Evolutionary conservation across 495 filamentous ascomycete species (phyloP).

Genomic region (Oleoguttula mirabilis): DNA sequence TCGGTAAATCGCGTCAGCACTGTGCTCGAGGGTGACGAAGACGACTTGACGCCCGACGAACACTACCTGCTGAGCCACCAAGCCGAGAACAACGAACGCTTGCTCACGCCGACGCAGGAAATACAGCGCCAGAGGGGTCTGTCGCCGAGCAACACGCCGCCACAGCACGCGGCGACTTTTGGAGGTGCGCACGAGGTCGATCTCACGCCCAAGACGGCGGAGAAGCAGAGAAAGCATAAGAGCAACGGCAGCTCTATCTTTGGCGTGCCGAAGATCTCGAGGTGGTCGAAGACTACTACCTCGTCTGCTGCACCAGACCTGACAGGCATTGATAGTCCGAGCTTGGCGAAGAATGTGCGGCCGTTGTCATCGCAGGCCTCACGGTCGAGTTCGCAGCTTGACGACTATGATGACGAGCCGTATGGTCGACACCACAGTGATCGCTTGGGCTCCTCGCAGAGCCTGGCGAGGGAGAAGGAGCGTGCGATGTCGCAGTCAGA

Average conservation of each 20-base stretch:
- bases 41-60: slow-evolving; percentile 25
- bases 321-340: slow-evolving; percentile 30
- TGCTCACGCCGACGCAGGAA: slow-evolving; percentile 34
- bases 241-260: slow-evolving; percentile 80
- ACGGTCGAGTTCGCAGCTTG: slow-evolving; percentile 49
- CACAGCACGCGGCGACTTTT: slow-evolving; percentile 45
- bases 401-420: slow-evolving; percentile 38
- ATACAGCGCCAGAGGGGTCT: slow-evolving; percentile 41
- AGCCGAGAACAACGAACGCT: slow-evolving; percentile 28
- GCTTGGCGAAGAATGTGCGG: slow-evolving; percentile 40
- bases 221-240: slow-evolving; percentile 81
- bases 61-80: slow-evolving; percentile 15
- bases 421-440: slow-evolving; percentile 59
- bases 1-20: slow-evolving; percentile 77
- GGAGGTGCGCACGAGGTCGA: slow-evolving; percentile 48
- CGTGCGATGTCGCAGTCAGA: slow-evolving; percentile 5
- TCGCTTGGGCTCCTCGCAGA: slow-evolving; percentile 56
- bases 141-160: slow-evolving; percentile 49
- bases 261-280: slow-evolving; percentile 65
- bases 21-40: slow-evolving; percentile 51
- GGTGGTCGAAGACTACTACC: slow-evolving; percentile 93
- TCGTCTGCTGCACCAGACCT: slow-evolving; percentile 48
- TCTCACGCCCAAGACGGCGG: slow-evolving; percentile 61
- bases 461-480: slow-evolving; percentile 36
- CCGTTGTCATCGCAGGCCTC: slow-evolving; percentile 41